Evolutionary conservation across 2,329 filamentous ascomycete species (phyloP).

Genomic region (Colletotrichum tamarilloi): DNA sequence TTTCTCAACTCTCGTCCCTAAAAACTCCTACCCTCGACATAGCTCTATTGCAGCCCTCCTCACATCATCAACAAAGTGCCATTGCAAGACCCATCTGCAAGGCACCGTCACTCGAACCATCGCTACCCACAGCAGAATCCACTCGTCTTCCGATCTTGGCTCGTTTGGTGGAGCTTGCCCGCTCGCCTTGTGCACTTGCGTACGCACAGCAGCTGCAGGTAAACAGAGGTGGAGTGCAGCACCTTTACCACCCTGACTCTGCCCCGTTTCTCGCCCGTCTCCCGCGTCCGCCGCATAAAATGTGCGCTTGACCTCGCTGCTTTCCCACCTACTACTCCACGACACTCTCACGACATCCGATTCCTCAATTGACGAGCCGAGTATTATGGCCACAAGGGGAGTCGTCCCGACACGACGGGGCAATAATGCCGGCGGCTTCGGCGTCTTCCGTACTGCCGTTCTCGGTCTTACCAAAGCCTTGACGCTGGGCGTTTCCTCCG

Average conservation of each 20-base stretch:
- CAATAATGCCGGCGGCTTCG: slow-evolving; percentile 46
- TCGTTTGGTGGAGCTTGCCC: slow-evolving; percentile 30
- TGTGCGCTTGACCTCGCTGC: slow-evolving; percentile 33
- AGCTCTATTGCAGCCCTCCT: neutral
- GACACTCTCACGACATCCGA: slow-evolving; percentile 17
- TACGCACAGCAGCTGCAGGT: slow-evolving; percentile 34
- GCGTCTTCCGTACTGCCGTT: slow-evolving; percentile 58
- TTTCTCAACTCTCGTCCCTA: neutral
- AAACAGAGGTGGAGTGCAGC: slow-evolving; percentile 32
- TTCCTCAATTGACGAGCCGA: slow-evolving; percentile 20
- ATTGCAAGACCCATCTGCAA: neutral
- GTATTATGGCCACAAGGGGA: slow-evolving; percentile 34
- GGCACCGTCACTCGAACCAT: slow-evolving; percentile 21
- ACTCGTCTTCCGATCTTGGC: slow-evolving; percentile 31
- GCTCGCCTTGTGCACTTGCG: slow-evolving; percentile 22
- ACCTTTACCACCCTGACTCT: slow-evolving; percentile 15
- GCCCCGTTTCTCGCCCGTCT: slow-evolving; percentile 30
- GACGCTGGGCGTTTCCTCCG: slow-evolving; percentile 60
- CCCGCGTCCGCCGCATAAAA: slow-evolving; percentile 35
- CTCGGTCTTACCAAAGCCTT: slow-evolving; percentile 64
- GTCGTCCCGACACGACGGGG: slow-evolving; percentile 29
- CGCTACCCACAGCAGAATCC: slow-evolving; percentile 7
- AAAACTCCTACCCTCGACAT: neutral
- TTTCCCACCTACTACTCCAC: slow-evolving; percentile 6
- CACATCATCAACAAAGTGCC: too few relatives aligned